These are phyloP conservation scores for Xylaria venustula DNA, from an alignment of 495 filamentous ascomycete species.

Conservation along the genomic window DNA sequence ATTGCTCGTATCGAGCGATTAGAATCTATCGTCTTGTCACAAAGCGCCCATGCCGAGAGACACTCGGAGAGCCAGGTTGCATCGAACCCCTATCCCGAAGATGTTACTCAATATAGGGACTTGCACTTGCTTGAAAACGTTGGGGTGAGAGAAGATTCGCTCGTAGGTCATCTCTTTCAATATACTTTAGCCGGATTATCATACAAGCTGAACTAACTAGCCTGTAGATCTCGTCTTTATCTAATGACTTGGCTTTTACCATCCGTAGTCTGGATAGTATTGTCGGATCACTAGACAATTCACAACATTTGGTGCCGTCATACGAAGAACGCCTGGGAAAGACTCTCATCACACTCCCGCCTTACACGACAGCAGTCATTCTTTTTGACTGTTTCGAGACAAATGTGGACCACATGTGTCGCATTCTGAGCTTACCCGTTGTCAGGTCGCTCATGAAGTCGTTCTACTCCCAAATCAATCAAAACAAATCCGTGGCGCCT, in stretches of 20 bases:
- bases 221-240: not conserved
- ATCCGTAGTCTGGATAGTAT: not conserved
- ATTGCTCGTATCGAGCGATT: not conserved
- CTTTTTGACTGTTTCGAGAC: not conserved
- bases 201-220: not conserved
- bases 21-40: not conserved
- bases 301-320: not conserved
- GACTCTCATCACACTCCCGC: not conserved
- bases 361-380: not conserved
- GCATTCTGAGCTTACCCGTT: not conserved
- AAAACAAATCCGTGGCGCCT: conserved; percentile 17
- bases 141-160: not conserved
- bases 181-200: not conserved
- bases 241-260: not conserved
- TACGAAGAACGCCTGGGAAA: not conserved
- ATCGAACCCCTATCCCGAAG: not conserved
- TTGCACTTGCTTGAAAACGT: not conserved
- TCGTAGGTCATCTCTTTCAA: not conserved
- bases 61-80: not conserved
- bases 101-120: not conserved
- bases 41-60: not conserved
- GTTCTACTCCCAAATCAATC: not conserved
- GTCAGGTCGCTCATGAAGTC: not conserved
- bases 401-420: not conserved
- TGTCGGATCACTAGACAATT: not conserved